Evolutionary conservation across 2,329 filamentous ascomycete genomes (phyloP).

Genomic region (Cladosporium sp.): DNA sequence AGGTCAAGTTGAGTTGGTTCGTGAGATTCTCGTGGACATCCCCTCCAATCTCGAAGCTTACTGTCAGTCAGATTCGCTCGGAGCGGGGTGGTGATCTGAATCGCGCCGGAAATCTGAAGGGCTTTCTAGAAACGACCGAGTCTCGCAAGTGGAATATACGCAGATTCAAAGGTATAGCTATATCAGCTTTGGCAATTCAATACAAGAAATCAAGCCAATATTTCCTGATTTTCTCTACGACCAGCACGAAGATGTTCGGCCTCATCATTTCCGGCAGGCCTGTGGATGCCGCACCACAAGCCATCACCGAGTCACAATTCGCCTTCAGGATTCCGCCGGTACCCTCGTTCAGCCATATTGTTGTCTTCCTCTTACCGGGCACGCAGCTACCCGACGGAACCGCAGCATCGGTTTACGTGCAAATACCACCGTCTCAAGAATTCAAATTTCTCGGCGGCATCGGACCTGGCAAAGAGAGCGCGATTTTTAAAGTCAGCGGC

Average conservation of each 20-base stretch:
- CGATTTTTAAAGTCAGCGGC: constrained; percentile 76
- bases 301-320: constrained; percentile 61
- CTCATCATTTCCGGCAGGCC: constrained; percentile 62
- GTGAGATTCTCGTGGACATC: background rate
- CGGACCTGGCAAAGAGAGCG: constrained; percentile 84
- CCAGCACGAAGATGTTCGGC: constrained; percentile 54
- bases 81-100: constrained; percentile 1
- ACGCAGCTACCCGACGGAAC: constrained; percentile 69
- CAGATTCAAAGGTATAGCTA: background rate
- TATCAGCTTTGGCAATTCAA: background rate
- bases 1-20: background rate
- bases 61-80: background rate
- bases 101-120: background rate
- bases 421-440: constrained; percentile 59
- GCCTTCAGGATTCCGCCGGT: constrained; percentile 64
- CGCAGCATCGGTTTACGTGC: constrained; percentile 87
- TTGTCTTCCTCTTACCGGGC: constrained; percentile 84
- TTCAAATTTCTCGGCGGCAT: constrained; percentile 89
- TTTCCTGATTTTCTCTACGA: background rate
- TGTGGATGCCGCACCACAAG: constrained; percentile 58
- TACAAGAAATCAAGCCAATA: background rate
- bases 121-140: constrained; percentile 5
- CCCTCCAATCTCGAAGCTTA: background rate
- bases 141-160: background rate
- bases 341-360: constrained; percentile 69